These are phyloP conservation scores for Groenewaldozyma sp. DNA, from an alignment of 1,139 yeast genomes.

Conservation along the genomic window DNA sequence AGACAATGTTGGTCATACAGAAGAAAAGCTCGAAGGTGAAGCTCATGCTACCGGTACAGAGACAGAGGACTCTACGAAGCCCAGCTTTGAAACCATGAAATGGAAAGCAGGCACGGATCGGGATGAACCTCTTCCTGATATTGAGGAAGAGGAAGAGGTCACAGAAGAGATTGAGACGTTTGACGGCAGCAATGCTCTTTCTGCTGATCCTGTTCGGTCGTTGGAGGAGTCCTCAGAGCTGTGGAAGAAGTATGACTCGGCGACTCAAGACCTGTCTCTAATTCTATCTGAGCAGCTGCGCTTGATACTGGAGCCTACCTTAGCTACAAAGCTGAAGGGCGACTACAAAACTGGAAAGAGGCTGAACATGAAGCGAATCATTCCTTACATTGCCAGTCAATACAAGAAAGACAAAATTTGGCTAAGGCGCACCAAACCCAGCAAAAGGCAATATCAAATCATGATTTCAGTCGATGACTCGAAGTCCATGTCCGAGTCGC, in stretches of 20 bases:
- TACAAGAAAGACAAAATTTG: slow-evolving; percentile 97
- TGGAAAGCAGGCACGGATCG: slow-evolving; percentile 15
- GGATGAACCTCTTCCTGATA: slow-evolving; percentile 12
- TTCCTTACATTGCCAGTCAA: slow-evolving; percentile 95
- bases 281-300: slow-evolving; percentile 88
- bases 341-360: slow-evolving; percentile 97
- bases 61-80: slow-evolving; percentile 20
- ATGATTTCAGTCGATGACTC: slow-evolving; percentile 98
- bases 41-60: slow-evolving; percentile 1
- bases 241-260: slow-evolving; percentile 76
- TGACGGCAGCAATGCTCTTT: slow-evolving; percentile 22
- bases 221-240: slow-evolving; percentile 61
- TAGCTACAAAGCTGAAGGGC: slow-evolving; percentile 88
- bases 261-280: slow-evolving; percentile 80
- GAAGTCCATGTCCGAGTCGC: slow-evolving; percentile 92
- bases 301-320: slow-evolving; percentile 86
- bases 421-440: slow-evolving; percentile 95
- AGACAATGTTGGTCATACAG: slow-evolving; percentile 23
- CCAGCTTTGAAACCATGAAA: slow-evolving; percentile 17
- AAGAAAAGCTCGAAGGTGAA: too few relatives aligned
- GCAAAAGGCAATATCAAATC: slow-evolving; percentile 93
- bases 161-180: slow-evolving; percentile 17
- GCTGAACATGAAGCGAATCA: slow-evolving; percentile 92
- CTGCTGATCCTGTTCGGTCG: slow-evolving; percentile 40
- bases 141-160: slow-evolving; percentile 11